Conservation (phyloP, 2,329 filamentous ascomycete species). For the Fusarium sp. region DNA sequence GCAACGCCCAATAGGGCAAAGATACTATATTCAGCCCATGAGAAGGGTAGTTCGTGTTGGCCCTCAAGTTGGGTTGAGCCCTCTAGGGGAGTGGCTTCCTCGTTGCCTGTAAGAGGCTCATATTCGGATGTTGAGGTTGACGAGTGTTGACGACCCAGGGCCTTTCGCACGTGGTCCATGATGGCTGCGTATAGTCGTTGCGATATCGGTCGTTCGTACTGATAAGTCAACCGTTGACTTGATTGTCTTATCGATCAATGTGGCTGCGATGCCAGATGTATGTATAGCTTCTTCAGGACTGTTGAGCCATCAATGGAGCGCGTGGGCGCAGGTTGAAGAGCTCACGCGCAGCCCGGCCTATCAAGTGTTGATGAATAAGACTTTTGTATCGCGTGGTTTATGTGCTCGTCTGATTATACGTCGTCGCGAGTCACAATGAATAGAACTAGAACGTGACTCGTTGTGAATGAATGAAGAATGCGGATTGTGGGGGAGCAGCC, state of each 20-base stretch:
- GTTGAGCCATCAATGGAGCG: conserved; percentile 24
- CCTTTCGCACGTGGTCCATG: conserved; percentile 47
- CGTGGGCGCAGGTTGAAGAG: conserved; percentile 3
- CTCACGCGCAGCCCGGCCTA: background rate
- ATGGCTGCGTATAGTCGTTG: background rate
- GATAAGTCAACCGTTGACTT: background rate
- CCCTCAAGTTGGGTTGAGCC: conserved; percentile 46
- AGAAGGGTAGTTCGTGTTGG: conserved; percentile 69
- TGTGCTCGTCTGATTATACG: conserved; percentile 5
- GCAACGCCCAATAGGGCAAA: conserved; percentile 88
- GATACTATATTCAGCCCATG: conserved; percentile 85
- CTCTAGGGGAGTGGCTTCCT: conserved; percentile 45
- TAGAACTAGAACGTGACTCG: conserved; percentile 6
- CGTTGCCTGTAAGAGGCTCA: conserved; percentile 47
- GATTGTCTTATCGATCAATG: background rate
- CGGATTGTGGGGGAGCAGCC: conserved; percentile 16
- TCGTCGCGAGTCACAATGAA: conserved; percentile 9
- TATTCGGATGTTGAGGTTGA: conserved; percentile 47
- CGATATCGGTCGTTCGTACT: background rate
- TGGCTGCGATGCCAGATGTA: conserved; percentile 9
- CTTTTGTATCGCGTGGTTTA: conserved; percentile 20
- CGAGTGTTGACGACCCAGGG: conserved; percentile 37
- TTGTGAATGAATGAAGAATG: conserved; percentile 5
- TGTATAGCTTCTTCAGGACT: conserved; percentile 14
- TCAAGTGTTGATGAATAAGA: background rate